Conservation (phyloP, 495 filamentous ascomycete genomes). For the Talaromyces trachyspermus region DNA sequence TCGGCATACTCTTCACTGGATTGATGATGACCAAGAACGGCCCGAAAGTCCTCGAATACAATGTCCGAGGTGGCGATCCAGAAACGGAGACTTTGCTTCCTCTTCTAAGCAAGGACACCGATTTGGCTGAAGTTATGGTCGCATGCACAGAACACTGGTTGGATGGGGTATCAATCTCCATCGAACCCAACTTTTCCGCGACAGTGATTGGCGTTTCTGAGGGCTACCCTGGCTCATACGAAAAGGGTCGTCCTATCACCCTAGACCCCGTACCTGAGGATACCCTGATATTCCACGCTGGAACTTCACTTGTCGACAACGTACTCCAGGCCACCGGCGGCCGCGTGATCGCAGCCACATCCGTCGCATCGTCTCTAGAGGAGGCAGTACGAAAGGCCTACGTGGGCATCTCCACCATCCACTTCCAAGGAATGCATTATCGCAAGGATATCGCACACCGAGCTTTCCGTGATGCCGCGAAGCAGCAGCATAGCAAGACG, state of each 20-base stretch:
- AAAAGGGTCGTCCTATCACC: constrained; percentile 71
- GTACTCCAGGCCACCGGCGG: constrained; percentile 73
- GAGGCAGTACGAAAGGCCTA: constrained; percentile 83
- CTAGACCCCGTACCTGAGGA: constrained; percentile 40
- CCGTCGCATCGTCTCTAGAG: constrained; percentile 65
- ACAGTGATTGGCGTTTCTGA: constrained; percentile 92
- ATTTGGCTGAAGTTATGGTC: constrained; percentile 85
- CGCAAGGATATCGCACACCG: constrained; percentile 87
- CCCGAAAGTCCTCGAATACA: constrained; percentile 90
- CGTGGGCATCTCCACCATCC: constrained; percentile 64
- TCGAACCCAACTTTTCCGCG: constrained; percentile 63
- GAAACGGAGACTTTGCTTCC: constrained; percentile 91
- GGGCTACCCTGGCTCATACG: constrained; percentile 89
- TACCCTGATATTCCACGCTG: constrained; percentile 86
- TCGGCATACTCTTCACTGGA: constrained; percentile 87
- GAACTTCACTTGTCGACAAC: constrained; percentile 58
- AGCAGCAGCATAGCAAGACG: no score
- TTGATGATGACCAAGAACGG: constrained; percentile 89
- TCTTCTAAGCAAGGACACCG: constrained; percentile 68
- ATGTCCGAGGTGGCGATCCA: constrained; percentile 92
- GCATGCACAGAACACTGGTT: constrained; percentile 75
- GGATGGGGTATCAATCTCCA: constrained; percentile 57
- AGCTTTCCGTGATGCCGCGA: constrained; percentile 28
- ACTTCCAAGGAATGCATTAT: constrained; percentile 87
- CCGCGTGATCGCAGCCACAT: constrained; percentile 83